Base-by-base conservation (phyloP, 495 filamentous ascomycete species). In the Tetracladium setigerum region DNA sequence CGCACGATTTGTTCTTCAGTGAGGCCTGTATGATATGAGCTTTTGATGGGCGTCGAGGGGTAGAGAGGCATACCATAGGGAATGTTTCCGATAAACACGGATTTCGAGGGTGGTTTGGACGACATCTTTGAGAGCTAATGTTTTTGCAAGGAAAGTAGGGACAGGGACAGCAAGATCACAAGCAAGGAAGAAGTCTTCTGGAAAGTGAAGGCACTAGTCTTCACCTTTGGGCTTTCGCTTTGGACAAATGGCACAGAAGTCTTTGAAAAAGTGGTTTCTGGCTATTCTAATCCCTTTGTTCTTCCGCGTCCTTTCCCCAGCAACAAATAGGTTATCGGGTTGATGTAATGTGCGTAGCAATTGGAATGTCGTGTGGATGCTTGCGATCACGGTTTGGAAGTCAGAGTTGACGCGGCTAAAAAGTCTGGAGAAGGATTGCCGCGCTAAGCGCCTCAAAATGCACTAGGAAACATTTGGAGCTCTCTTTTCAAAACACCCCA, bases 1-100 rank as follows among this genome's bases (percentile, higher is more conserved):
- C 95, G 84, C 51, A 80, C 83, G 51, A 98, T 94, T 61, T 92
- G 86, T 59, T 97, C 91, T 69, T 98, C 92, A 7, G 88, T 91
- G 47, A 92, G 79, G 58, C 90, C 89, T 92, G 45, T 32, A 31
- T 46, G 17, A 37, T 13, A 27, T 27, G 22, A 27, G 22, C 22
- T 27, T 27, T 3, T 27, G 22, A 7, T 27, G 3, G 22, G 7
- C 7, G 22, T 27, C 7, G 22, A 27, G 22, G n/a, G n/a, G n/a
- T n/a, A 27, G 3, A 27, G 22, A 27, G 22, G 54, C 54, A 42
- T 61, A 77, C 77, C 79, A 62, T 86, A 89, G 34, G 86, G 84
- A 44, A 89, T 90, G 55, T 88, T 90, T 48, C 87, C 87, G 46
- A 95, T 79, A 56, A 95, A 95, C 39, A 95, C 83, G 18, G 79